Percentiles rank a stretch among this genome's conserved stretches.
These are phyloP conservation scores for Globisporangium sylvaticum DNA, from an alignment of 352 stramenopile genomes.

Conservation along the genomic window DNA sequence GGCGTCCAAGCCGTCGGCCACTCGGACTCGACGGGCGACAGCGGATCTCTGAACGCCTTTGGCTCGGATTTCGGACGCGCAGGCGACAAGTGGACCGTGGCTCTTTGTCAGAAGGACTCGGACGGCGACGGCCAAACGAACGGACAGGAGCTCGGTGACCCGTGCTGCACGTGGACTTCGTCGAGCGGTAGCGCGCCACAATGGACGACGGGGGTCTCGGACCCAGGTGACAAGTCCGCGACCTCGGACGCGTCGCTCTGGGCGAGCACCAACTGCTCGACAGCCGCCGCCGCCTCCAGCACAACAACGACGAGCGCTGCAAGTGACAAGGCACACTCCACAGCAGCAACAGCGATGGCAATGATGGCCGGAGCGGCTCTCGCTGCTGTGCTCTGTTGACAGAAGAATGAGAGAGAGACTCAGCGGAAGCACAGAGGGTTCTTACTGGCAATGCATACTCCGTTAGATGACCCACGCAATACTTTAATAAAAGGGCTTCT, in stretches of 20 bases:
- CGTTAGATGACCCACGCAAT: no score
- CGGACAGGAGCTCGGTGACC: conserved; percentile 58
- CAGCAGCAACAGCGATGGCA: background rate
- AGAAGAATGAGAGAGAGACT: background rate
- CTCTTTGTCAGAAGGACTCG: conserved; percentile 31
- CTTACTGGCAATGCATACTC: no score
- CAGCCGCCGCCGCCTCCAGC: background rate
- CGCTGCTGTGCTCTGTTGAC: background rate
- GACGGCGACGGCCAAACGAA: conserved; percentile 51
- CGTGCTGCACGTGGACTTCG: conserved; percentile 30
- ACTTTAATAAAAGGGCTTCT: no score
- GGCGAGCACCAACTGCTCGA: conserved; percentile 14
- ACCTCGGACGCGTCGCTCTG: conserved; percentile 26
- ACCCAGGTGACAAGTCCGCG: conserved; percentile 19
- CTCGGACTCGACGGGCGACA: conserved; percentile 7
- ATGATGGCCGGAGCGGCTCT: background rate
- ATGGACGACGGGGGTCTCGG: conserved; percentile 25
- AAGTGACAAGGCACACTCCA: no score
- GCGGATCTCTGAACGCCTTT: background rate
- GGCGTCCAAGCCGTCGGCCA: conserved; percentile 31
- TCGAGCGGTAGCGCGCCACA: background rate
- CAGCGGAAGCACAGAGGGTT: no score
- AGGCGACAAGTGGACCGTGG: conserved; percentile 30
- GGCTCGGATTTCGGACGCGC: conserved; percentile 6
- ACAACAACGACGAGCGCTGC: background rate